Conservation (phyloP, 148 eudicot species). For the Rheum nobile region DNA sequence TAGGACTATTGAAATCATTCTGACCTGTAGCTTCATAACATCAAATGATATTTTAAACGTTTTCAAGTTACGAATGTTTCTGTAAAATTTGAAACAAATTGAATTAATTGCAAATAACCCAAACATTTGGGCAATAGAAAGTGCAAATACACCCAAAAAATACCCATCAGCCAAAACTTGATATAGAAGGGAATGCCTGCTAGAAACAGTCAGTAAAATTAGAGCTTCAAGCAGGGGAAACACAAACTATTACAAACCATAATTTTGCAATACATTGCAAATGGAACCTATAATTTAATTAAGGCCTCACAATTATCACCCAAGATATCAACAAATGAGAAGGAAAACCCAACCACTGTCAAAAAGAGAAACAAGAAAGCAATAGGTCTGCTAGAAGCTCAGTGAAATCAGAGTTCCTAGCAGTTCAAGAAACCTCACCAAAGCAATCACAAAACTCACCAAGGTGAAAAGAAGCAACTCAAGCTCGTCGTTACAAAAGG, state of each 20-base stretch:
- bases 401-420: slow-evolving; percentile 3
- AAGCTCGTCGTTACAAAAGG: neutral
- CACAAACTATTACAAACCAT: slow-evolving; percentile 1
- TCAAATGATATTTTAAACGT: neutral
- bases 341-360: neutral
- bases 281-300: neutral
- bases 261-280: neutral
- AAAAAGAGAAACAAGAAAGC: neutral
- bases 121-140: neutral
- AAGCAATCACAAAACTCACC: slow-evolving; percentile 7
- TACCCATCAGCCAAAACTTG: neutral
- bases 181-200: neutral
- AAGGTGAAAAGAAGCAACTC: slow-evolving; percentile 4
- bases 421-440: slow-evolving; percentile 4
- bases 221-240: neutral
- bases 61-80: neutral
- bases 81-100: neutral
- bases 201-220: neutral
- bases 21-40: too few relatives aligned
- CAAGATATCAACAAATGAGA: slow-evolving; percentile 7
- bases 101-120: neutral
- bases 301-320: slow-evolving; percentile 5
- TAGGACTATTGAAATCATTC: too few relatives aligned
- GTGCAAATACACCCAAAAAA: neutral
- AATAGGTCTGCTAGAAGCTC: neutral